A percentile compares a stretch with the other conserved stretches of the same genome.
phyloP scores from a whole-genome alignment of 2,329 filamentous ascomycete genomes.

The Pseudopyrenochaeta lycopersici region DNA sequence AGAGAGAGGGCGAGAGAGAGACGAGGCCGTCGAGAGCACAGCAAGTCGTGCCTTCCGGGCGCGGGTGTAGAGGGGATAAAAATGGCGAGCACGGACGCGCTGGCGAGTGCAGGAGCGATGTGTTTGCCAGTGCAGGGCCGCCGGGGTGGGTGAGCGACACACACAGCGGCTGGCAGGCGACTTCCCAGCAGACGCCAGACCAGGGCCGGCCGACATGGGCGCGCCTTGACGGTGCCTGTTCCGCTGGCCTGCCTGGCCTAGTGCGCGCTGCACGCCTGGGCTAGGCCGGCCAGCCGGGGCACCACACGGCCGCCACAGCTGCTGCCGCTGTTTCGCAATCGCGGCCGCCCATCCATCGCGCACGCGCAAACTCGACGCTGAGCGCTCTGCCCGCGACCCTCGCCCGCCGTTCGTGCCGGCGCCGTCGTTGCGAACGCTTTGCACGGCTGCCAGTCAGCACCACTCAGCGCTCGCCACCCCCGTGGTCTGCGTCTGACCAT shows the following conservation, averaged over 20 bases:
- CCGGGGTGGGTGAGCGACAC: constrained; percentile 3
- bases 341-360: constrained; percentile 12
- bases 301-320: constrained; percentile 24
- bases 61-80: constrained; percentile 32
- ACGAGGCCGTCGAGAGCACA: constrained; percentile 16
- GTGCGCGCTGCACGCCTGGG: constrained; percentile 6
- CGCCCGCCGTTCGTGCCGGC: no score
- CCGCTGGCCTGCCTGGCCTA: constrained; percentile 2
- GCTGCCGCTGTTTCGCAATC: constrained; percentile 35
- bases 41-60: constrained; percentile 12
- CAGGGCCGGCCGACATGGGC: constrained; percentile 18
- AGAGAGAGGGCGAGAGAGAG: constrained; percentile 3
- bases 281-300: constrained; percentile 30
- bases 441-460: constrained; percentile 13
- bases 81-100: constrained; percentile 28
- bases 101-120: background rate
- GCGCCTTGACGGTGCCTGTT: constrained; percentile 10
- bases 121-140: background rate
- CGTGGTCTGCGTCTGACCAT: background rate
- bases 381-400: background rate
- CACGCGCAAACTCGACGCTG: background rate
- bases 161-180: constrained; percentile 22
- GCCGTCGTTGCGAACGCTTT: no score
- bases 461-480: constrained; percentile 10
- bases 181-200: constrained; percentile 19